Evolutionary conservation across 768 basidiomycete genomes (phyloP).

Genomic region (Stropharia rugosoannulata): DNA sequence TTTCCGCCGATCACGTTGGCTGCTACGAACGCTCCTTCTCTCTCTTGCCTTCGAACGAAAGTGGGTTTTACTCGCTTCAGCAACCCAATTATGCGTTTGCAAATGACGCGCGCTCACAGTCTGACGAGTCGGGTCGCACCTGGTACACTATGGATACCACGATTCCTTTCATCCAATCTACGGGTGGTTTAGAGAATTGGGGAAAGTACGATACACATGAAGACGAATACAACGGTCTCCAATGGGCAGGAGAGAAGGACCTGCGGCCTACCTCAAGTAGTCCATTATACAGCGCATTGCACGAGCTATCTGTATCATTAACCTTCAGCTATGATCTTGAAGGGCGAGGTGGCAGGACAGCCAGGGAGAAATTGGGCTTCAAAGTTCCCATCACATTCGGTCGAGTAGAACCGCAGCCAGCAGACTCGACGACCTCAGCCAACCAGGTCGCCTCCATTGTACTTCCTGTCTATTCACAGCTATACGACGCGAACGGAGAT

Average conservation of each 20-base stretch:
- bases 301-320: slow-evolving; percentile 53
- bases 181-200: slow-evolving; percentile 8
- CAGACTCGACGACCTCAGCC: background rate
- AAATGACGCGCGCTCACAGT: slow-evolving; percentile 27
- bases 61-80: slow-evolving; percentile 47
- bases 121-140: slow-evolving; percentile 25
- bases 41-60: slow-evolving; percentile 46
- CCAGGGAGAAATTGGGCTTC: slow-evolving; percentile 37
- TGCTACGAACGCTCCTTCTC: slow-evolving; percentile 38
- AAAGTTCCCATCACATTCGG: slow-evolving; percentile 53
- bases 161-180: slow-evolving; percentile 44
- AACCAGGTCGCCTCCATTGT: slow-evolving; percentile 13
- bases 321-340: slow-evolving; percentile 54
- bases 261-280: slow-evolving; percentile 47
- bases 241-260: slow-evolving; percentile 38
- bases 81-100: slow-evolving; percentile 51
- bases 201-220: slow-evolving; percentile 9
- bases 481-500: slow-evolving; percentile 75
- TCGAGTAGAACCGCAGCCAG: slow-evolving; percentile 32
- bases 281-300: slow-evolving; percentile 58
- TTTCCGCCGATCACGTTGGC: slow-evolving; percentile 19
- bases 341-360: slow-evolving; percentile 24
- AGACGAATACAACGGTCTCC: slow-evolving; percentile 23
- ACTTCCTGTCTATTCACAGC: slow-evolving; percentile 77
- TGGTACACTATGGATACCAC: slow-evolving; percentile 63